Percentiles rank a stretch among this genome's conserved stretches.
Evolutionary conservation across 169 alveolate genomes (phyloP).

Genomic region (Babesia sp.): DNA sequence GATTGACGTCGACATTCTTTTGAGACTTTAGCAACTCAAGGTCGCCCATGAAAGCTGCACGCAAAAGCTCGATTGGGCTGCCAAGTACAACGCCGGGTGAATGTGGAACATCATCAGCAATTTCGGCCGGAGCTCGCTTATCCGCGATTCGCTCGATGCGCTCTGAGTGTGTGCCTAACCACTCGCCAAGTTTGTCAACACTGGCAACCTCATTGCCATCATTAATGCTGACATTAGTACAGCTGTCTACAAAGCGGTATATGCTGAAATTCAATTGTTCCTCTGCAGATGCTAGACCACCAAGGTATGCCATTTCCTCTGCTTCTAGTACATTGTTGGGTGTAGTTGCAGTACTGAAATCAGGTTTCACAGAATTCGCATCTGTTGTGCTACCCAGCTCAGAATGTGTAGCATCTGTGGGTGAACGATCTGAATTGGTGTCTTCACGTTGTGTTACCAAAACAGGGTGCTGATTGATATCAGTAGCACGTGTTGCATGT

Average conservation of each 20-base stretch:
- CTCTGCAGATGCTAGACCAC: constrained; percentile 10
- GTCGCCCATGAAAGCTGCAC: constrained; percentile 81
- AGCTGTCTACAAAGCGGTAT: constrained; percentile 55
- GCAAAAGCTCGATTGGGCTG: constrained; percentile 41
- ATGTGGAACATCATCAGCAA: background rate
- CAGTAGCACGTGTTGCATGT: no score
- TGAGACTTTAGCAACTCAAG: constrained; percentile 68
- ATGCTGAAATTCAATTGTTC: constrained; percentile 58
- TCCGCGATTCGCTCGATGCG: no score
- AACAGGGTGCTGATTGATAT: no score
- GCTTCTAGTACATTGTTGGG: constrained; percentile 28
- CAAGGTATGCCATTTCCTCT: constrained; percentile 16
- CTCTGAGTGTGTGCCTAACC: background rate
- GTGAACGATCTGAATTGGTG: no score
- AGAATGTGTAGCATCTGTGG: background rate
- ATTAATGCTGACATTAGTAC: constrained; percentile 8
- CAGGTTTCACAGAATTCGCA: background rate
- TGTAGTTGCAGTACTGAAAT: constrained; percentile 35
- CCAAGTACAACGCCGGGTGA: background rate
- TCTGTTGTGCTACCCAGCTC: background rate
- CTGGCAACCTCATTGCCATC: background rate
- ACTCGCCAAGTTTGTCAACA: background rate
- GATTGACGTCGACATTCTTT: constrained; percentile 66
- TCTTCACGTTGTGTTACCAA: no score
- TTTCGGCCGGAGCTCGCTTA: background rate